Evolutionary conservation across 2,329 filamentous ascomycete species (phyloP).

Genomic region (Xylaria sp.): DNA sequence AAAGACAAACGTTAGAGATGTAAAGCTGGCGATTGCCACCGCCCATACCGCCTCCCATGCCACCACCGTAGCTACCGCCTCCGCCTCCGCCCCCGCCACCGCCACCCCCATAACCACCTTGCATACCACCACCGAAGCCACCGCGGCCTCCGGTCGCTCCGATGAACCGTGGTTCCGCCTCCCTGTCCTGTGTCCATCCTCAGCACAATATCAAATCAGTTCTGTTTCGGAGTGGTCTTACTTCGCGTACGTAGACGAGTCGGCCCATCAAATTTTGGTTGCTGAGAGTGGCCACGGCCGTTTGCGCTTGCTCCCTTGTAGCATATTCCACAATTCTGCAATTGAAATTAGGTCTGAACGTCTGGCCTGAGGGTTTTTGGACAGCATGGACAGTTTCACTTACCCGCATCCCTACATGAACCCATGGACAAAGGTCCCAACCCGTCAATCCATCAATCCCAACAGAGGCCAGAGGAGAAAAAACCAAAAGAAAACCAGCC

Average conservation of each 20-base stretch:
- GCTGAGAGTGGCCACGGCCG: conserved; percentile 96
- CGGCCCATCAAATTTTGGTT: conserved; percentile 99
- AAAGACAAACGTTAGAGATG: conserved; percentile 91
- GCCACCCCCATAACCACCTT: conserved; percentile 64
- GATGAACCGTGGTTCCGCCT: conserved; percentile 96
- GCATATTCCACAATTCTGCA: conserved; percentile 99
- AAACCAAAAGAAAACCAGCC: conserved; percentile 83
- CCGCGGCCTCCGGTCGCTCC: conserved; percentile 72
- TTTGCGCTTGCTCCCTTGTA: conserved; percentile 98
- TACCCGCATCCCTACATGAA: conserved; percentile 99
- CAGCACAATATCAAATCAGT: conserved; percentile 37
- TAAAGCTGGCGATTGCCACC: conserved; percentile 90
- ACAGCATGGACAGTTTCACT: conserved; percentile 55
- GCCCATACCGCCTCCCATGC: conserved; percentile 59
- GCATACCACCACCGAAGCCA: conserved; percentile 59
- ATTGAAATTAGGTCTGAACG: conserved; percentile 46
- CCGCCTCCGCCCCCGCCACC: conserved; percentile 61
- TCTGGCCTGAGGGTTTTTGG: not conserved
- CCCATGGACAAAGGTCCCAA: conserved; percentile 86
- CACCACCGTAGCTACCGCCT: conserved; percentile 63
- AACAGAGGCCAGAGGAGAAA: conserved; percentile 71
- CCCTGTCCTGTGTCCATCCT: conserved; percentile 77
- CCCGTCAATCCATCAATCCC: conserved; percentile 99
- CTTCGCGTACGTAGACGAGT: conserved; percentile 98
- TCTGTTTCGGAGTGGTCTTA: conserved; percentile 55